phyloP scores from a whole-genome alignment of 768 basidiomycete genomes.

The Megacollybia marginata region DNA sequence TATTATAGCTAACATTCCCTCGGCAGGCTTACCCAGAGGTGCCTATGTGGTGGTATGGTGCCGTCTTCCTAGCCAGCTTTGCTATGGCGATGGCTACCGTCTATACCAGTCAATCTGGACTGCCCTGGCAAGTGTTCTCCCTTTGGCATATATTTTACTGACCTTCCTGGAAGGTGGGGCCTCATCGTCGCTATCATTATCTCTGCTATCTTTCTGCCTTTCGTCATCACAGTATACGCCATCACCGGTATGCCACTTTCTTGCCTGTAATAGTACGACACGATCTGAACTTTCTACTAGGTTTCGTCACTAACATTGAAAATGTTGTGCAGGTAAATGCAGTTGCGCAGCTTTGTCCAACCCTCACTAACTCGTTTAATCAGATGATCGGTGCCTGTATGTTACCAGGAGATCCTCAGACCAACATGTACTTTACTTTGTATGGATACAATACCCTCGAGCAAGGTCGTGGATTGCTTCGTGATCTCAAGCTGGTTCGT shows the following conservation, averaged over 20 bases:
- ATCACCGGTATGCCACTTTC: constrained; percentile 31
- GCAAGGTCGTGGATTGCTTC: constrained; percentile 45
- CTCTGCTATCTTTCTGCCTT: constrained; percentile 39
- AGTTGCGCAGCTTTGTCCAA: neutral
- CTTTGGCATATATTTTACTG: constrained; percentile 1
- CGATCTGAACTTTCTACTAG: constrained; percentile 23
- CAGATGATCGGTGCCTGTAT: constrained; percentile 44
- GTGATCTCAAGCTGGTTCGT: constrained; percentile 48
- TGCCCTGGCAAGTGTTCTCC: constrained; percentile 40
- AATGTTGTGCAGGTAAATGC: constrained; percentile 22
- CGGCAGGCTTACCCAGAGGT: constrained; percentile 25
- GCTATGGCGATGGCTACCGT: constrained; percentile 46
- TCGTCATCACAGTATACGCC: constrained; percentile 47
- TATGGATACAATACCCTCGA: constrained; percentile 39
- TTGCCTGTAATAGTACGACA: constrained; percentile 28
- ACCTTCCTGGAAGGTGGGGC: constrained; percentile 32
- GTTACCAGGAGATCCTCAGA: constrained; percentile 40
- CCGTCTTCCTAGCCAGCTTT: constrained; percentile 34
- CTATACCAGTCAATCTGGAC: constrained; percentile 43
- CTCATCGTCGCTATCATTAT: constrained; percentile 46
- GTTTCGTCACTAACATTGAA: constrained; percentile 31
- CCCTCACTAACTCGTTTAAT: neutral
- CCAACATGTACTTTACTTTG: constrained; percentile 42
- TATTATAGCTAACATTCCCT: neutral
- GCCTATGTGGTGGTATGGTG: constrained; percentile 45